These are phyloP conservation scores for Claviceps spartinae DNA, from an alignment of 2,329 filamentous ascomycete species.

Conservation along the genomic window DNA sequence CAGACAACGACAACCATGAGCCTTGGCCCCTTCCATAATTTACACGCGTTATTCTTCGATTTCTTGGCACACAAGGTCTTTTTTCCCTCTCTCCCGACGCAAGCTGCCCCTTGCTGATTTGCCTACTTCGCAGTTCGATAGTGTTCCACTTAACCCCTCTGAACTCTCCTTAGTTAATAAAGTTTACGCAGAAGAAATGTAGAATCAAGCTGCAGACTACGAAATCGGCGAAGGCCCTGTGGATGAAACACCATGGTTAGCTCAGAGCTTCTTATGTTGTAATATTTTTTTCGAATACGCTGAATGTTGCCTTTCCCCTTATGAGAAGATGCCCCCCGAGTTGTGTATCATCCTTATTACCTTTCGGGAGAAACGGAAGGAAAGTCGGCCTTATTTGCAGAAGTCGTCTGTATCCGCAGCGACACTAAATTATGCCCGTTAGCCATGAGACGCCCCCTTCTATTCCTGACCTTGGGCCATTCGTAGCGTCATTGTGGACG, in stretches of 20 bases:
- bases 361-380: slow-evolving; percentile 65
- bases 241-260: not conserved
- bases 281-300: too few relatives aligned
- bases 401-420: slow-evolving; percentile 83
- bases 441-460: not conserved
- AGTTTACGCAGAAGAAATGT: slow-evolving; percentile 99
- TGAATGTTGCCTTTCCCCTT: not conserved
- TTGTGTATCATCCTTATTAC: slow-evolving; percentile 26
- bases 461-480: too few relatives aligned
- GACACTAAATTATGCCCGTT: slow-evolving; percentile 30
- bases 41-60: not conserved
- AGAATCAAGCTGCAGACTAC: slow-evolving; percentile 88
- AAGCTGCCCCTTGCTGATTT: too few relatives aligned
- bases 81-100: too few relatives aligned
- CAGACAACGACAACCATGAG: not conserved
- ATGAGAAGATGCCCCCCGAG: not conserved
- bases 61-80: too few relatives aligned
- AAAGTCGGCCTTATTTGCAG: slow-evolving; percentile 68
- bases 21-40: not conserved
- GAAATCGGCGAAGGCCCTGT: slow-evolving; percentile 88
- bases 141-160: not conserved
- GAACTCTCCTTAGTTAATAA: slow-evolving; percentile 63
- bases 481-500: too few relatives aligned
- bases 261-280: not conserved
- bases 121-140: too few relatives aligned